phyloP scores from a whole-genome alignment of 129 eudicot species.

The Tanacetum coccineum region DNA sequence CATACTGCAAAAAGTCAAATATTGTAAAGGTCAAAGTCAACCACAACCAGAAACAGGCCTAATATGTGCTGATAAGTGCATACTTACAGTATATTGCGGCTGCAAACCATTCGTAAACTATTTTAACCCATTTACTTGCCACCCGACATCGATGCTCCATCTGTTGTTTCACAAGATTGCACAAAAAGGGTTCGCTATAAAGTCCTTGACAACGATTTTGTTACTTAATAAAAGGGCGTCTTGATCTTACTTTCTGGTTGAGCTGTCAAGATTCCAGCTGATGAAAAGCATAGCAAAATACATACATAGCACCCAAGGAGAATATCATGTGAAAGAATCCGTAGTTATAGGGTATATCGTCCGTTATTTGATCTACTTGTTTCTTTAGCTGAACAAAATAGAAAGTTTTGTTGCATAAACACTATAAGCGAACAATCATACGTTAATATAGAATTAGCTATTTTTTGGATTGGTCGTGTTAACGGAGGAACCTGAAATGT shows the following conservation, averaged over 20 bases:
- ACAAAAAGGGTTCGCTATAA: not conserved
- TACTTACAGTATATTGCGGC: constrained; percentile 84
- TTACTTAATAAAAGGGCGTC: constrained; percentile 5
- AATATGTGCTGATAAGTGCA: not conserved
- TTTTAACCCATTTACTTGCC: constrained; percentile 99
- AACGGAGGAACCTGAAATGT: constrained; percentile 77
- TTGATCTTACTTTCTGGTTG: constrained; percentile 63
- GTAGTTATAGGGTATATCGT: constrained; percentile 76
- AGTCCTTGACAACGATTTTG: not conserved
- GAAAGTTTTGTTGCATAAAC: constrained; percentile 2
- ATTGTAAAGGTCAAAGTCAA: constrained; percentile 9
- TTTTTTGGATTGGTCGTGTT: not conserved
- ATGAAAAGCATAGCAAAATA: constrained; percentile 93
- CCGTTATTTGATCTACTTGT: constrained; percentile 57
- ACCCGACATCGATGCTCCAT: constrained; percentile 98
- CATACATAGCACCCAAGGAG: constrained; percentile 97
- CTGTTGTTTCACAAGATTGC: constrained; percentile 30
- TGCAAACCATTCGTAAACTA: constrained; percentile 97
- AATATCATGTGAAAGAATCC: constrained; percentile 90
- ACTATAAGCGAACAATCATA: constrained; percentile 11
- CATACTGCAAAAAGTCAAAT: constrained; percentile 58
- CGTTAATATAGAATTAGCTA: not conserved
- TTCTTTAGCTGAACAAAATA: constrained; percentile 54
- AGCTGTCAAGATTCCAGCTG: constrained; percentile 83
- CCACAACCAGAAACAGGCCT: not conserved